These are phyloP conservation scores for Funneliformis mosseae DNA, from an alignment of 192 early-diverging fungal genomes.

Conservation along the genomic window DNA sequence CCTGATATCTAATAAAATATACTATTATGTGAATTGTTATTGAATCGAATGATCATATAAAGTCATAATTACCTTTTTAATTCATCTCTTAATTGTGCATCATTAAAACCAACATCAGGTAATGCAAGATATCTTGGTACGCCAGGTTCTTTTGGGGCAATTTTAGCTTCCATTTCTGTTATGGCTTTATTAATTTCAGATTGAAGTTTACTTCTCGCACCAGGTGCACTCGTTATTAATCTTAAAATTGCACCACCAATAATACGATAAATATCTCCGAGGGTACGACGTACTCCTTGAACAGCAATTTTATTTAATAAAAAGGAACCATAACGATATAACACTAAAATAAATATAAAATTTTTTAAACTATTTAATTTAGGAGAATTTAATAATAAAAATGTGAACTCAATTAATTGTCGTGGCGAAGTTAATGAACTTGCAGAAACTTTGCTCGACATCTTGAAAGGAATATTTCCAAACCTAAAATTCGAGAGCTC, in stretches of 20 bases:
- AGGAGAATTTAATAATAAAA: slow-evolving; percentile 42
- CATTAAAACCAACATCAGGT: slow-evolving; percentile 65
- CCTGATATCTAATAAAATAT: slow-evolving; percentile 52
- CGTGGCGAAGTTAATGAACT: slow-evolving; percentile 34
- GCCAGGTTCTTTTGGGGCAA: slow-evolving; percentile 64
- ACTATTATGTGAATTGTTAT: slow-evolving; percentile 33
- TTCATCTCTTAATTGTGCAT: slow-evolving; percentile 61
- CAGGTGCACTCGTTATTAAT: slow-evolving; percentile 40
- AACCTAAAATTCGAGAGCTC: no score
- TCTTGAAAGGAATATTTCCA: not conserved
- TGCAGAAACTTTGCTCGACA: not conserved
- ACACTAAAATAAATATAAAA: slow-evolving; percentile 59
- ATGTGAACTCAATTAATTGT: slow-evolving; percentile 35
- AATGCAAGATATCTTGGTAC: slow-evolving; percentile 65
- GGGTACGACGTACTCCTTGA: slow-evolving; percentile 58
- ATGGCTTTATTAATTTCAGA: slow-evolving; percentile 77
- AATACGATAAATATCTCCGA: slow-evolving; percentile 38
- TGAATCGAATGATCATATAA: slow-evolving; percentile 12
- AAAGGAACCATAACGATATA: slow-evolving; percentile 51
- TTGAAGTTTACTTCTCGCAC: slow-evolving; percentile 67
- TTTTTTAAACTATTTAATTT: slow-evolving; percentile 57
- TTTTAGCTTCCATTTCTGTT: slow-evolving; percentile 78
- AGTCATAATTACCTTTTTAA: slow-evolving; percentile 53
- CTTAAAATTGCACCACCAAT: slow-evolving; percentile 19
- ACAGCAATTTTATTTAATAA: slow-evolving; percentile 53